Conservation (phyloP, 306 rosid genomes). For the Purshia tridentata region DNA sequence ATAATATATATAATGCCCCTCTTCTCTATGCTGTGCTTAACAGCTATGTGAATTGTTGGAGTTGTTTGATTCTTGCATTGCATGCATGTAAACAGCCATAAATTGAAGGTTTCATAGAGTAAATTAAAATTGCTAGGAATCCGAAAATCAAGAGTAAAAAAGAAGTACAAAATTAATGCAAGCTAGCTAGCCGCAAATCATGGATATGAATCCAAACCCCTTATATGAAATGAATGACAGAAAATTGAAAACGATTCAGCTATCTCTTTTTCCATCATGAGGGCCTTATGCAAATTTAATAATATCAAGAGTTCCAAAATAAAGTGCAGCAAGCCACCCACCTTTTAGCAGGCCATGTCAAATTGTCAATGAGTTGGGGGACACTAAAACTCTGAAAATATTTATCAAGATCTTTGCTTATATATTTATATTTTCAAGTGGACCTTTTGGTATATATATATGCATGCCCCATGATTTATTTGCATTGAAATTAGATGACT, state of each 20-base stretch:
- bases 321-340: conserved; percentile 9
- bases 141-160: background rate
- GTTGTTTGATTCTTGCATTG: background rate
- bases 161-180: background rate
- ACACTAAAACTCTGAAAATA: conserved; percentile 7
- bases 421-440: background rate
- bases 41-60: background rate
- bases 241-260: too few species aligned
- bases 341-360: conserved; percentile 24
- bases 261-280: too few species aligned
- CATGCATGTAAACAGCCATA: too few species aligned
- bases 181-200: too few species aligned
- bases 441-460: background rate
- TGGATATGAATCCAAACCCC: too few species aligned
- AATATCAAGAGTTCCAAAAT: background rate
- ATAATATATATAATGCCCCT: background rate
- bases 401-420: background rate
- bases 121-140: background rate
- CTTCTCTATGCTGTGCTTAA: background rate
- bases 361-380: background rate
- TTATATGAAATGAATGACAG: too few species aligned
- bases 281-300: background rate
- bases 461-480: background rate
- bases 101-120: too few species aligned
- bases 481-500: background rate